phyloP scores from a whole-genome alignment of 345 rosid genomes.

The Salix udensis region DNA sequence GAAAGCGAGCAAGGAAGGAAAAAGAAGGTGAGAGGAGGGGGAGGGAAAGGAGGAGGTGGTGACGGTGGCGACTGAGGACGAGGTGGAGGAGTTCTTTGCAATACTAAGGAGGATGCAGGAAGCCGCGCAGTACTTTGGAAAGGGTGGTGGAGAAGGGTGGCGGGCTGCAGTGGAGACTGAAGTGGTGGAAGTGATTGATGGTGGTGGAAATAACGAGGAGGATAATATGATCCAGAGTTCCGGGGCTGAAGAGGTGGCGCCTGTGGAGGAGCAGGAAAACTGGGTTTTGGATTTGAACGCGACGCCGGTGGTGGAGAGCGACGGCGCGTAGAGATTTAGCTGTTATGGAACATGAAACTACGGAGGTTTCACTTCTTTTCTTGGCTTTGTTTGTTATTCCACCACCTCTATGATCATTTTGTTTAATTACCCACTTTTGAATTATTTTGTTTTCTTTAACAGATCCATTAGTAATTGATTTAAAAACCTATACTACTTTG shows the following conservation, averaged over 20 bases:
- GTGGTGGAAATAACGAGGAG: neutral
- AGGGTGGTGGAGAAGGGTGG: conserved; percentile 9
- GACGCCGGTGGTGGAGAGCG: conserved; percentile 11
- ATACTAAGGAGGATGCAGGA: conserved; percentile 22
- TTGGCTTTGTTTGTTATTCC: no score
- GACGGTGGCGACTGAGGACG: conserved; percentile 15
- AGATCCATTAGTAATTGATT: no score
- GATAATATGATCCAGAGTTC: neutral
- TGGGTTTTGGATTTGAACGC: conserved; percentile 18
- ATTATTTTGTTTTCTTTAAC: no score
- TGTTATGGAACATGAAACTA: neutral
- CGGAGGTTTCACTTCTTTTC: no score
- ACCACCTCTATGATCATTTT: no score
- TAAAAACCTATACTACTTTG: no score
- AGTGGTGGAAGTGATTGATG: conserved; percentile 3
- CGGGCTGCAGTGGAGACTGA: conserved; percentile 22
- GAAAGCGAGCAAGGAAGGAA: neutral
- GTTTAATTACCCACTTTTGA: no score
- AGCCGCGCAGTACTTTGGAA: conserved; percentile 18
- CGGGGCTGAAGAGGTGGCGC: neutral
- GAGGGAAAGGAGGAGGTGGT: neutral
- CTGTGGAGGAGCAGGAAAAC: neutral
- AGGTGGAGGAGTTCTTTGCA: conserved; percentile 28
- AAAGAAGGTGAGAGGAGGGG: neutral
- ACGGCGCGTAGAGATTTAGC: neutral